Evolutionary conservation across 164 flowering plant genomes (phyloP), one percentile per base, ranked within the genome.

Genomic region (Umbellularia californica): DNA sequence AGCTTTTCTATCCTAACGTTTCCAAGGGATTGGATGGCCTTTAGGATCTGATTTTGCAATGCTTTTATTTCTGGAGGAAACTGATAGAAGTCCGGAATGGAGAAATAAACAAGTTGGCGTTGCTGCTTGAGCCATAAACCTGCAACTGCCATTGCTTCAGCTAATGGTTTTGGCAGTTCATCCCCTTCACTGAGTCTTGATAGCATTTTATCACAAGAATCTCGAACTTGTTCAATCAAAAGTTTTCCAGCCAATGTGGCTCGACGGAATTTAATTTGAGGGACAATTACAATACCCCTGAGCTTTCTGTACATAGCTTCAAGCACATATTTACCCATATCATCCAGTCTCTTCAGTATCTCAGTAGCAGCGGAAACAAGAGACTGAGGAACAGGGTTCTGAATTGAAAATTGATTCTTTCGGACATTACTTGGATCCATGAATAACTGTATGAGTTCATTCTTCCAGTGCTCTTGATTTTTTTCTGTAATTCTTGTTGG

Each of bases 121-220:
- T 50, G 58, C 27, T 84, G 79, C 75, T 82, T 88, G 65, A 81
- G 64, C 27, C 88, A 83, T 76, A 92, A 85, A 64, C 78, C 77
- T 52, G 87, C 92, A 58, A 90, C 79, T 19, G 84, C 83, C 87
- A 92, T 80, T 55, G 97, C 93, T 84, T 86, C 88, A 55, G 90
- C 87, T 65, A 95, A 81, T 30, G 82, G 84, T 70, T 82, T 82
- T 33, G 69, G 92, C 23, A 89, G 77, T 50, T 79, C 82, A 69
- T 84, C 92, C n/a, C 79, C 81, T 75, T 75, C 78, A 47, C 65
- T 80, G 75, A 80, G 82, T 74, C 81, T 75, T 4, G 83, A 78
- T 66, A 94, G 84, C 86, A 88, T 85, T 9, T 69, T 55, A 55
- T 74, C 63, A 64, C 85, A 88, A 17, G 13, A 75, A 50, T 72